These are phyloP conservation scores for Chrysanthemum makinoi DNA, from an alignment of 129 eudicot genomes.

Conservation along the genomic window DNA sequence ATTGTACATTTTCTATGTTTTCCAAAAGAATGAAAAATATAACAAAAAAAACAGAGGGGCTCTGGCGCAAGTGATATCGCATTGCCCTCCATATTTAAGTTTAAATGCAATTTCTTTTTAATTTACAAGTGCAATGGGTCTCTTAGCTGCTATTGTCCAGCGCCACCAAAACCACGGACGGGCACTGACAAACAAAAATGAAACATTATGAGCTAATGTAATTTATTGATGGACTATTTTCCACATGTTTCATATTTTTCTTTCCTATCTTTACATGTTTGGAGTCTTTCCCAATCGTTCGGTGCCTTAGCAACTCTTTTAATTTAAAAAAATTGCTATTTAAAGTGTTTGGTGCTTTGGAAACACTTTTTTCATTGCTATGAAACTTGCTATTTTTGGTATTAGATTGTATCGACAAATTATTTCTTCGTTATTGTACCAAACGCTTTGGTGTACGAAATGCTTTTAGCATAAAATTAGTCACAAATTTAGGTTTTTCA, in stretches of 20 bases:
- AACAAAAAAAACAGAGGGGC: too few species aligned
- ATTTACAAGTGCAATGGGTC: too few species aligned
- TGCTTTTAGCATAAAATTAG: not conserved
- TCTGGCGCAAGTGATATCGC: too few species aligned
- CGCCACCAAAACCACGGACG: too few species aligned
- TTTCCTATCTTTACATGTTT: conserved; percentile 18
- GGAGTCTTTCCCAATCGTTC: conserved; percentile 20
- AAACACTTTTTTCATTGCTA: conserved; percentile 17
- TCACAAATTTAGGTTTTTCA: too few species aligned
- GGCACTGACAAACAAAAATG: too few species aligned
- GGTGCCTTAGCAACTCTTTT: conserved; percentile 8
- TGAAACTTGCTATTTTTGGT: conserved; percentile 20
- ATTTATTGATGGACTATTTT: not conserved
- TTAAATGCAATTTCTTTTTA: too few species aligned
- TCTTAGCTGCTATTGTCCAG: too few species aligned
- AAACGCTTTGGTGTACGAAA: conserved; percentile 4
- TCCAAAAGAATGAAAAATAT: too few species aligned
- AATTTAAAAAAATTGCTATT: conserved; percentile 7
- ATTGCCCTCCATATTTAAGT: too few species aligned
- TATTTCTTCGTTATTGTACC: conserved; percentile 20
- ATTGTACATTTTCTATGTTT: too few species aligned
- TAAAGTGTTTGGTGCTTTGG: conserved; percentile 29
- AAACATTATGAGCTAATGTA: not conserved
- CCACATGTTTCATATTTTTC: conserved; percentile 1
- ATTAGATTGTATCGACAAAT: conserved; percentile 18